A percentile compares a stretch with the other conserved stretches of the same genome.
Conservation (phyloP, 1,139 yeast species). For the Scheffersomyces titani region DNA sequence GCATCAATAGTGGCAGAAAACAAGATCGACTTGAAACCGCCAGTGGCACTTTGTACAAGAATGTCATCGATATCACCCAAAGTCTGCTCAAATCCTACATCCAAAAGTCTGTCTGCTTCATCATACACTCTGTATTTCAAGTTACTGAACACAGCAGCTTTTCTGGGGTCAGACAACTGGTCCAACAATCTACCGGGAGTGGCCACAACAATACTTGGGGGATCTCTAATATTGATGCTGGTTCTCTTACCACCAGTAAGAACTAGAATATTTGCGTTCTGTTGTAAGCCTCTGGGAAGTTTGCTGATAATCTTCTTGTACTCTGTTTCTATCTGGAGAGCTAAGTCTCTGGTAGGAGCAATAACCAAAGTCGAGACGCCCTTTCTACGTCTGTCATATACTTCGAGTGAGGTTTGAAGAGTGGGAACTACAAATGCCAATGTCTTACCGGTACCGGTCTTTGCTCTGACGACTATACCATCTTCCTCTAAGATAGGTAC, state of each 20-base stretch:
- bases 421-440: conserved; percentile 85
- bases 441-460: conserved; percentile 96
- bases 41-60: conserved; percentile 41
- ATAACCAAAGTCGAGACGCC: conserved; percentile 63
- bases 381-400: conserved; percentile 9
- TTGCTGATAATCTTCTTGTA: conserved; percentile 42
- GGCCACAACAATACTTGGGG: conserved; percentile 65
- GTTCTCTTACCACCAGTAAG: conserved; percentile 44
- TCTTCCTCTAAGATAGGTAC: conserved; percentile 61
- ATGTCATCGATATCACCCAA: conserved; percentile 55
- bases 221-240: conserved; percentile 16
- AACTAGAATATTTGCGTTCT: conserved; percentile 22
- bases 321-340: conserved; percentile 78
- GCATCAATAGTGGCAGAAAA: conserved; percentile 88
- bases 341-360: conserved; percentile 92
- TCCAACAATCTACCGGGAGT: conserved; percentile 90
- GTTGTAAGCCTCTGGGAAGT: conserved; percentile 14
- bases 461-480: conserved; percentile 84
- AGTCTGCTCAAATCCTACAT: conserved; percentile 72
- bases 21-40: conserved; percentile 59
- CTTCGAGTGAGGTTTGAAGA: conserved; percentile 38
- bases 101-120: conserved; percentile 85
- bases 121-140: conserved; percentile 74
- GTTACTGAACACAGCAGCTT: conserved; percentile 50
- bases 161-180: conserved; percentile 46